Conservation (phyloP, 2,329 filamentous ascomycete species). For the Diplocarpon mali region DNA sequence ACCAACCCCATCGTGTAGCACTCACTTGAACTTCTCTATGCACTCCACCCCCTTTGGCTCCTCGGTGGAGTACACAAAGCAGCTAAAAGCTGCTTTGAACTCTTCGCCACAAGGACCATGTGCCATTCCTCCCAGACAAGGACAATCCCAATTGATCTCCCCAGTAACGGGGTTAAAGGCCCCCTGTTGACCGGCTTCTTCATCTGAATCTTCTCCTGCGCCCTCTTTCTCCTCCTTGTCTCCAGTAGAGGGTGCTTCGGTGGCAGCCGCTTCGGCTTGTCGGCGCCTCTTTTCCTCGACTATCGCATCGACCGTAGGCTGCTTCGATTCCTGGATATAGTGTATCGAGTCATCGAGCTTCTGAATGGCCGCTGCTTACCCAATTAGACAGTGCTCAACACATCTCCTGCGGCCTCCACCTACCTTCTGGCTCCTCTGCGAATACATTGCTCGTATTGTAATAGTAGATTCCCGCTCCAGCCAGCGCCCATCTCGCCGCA, state of each 20-base stretch:
- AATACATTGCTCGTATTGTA: constrained; percentile 88
- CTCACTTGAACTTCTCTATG: constrained; percentile 94
- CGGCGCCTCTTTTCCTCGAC: constrained; percentile 47
- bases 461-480: constrained; percentile 71
- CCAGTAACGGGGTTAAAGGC: constrained; percentile 98
- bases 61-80: constrained; percentile 89
- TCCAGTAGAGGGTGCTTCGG: constrained; percentile 13
- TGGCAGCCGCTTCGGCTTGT: constrained; percentile 23
- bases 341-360: constrained; percentile 28
- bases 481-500: constrained; percentile 62
- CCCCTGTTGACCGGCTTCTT: constrained; percentile 76
- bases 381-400: constrained; percentile 14
- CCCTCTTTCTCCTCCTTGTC: constrained; percentile 21
- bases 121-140: constrained; percentile 94
- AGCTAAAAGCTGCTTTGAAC: constrained; percentile 93
- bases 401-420: not conserved
- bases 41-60: constrained; percentile 98
- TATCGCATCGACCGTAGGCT: constrained; percentile 56
- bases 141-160: constrained; percentile 99
- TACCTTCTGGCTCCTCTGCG: constrained; percentile 70
- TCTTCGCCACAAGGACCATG: constrained; percentile 90
- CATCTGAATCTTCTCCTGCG: constrained; percentile 50
- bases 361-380: constrained; percentile 23
- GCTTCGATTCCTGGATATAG: constrained; percentile 35
- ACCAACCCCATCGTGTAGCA: constrained; percentile 14